Evolutionary conservation across 805 yeast species (phyloP).

Genomic region (Tetrapisispora arboricola): DNA sequence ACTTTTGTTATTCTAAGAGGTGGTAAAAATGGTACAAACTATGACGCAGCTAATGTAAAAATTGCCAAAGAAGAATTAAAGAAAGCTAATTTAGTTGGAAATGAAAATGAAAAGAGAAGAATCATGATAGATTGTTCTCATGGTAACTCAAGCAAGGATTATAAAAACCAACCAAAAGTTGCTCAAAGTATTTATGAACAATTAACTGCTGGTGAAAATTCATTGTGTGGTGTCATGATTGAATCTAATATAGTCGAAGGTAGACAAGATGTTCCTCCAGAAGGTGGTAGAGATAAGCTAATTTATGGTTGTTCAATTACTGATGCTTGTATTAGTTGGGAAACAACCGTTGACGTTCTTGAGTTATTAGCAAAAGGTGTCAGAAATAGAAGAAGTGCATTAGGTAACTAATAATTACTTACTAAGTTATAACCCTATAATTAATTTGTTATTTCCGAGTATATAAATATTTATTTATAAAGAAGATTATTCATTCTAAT

Average conservation of each 20-base stretch:
- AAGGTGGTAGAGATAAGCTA: constrained; percentile 46
- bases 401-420: constrained; percentile 15
- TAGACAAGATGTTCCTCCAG: constrained; percentile 68
- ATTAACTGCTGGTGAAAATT: constrained; percentile 66
- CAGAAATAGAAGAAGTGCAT: constrained; percentile 55
- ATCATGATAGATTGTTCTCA: constrained; percentile 98
- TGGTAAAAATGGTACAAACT: constrained; percentile 89
- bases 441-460: background rate
- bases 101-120: constrained; percentile 40
- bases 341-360: constrained; percentile 74
- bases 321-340: constrained; percentile 94
- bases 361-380: constrained; percentile 74
- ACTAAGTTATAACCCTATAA: background rate
- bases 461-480: background rate
- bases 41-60: constrained; percentile 67
- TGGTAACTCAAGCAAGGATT: constrained; percentile 92
- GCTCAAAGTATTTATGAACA: constrained; percentile 73
- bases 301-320: constrained; percentile 94
- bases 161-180: constrained; percentile 92
- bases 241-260: constrained; percentile 91
- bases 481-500: background rate
- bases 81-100: constrained; percentile 36
- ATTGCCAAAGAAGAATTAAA: constrained; percentile 60
- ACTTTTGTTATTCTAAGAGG: constrained; percentile 94
- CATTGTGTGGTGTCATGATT: constrained; percentile 88